Base-by-base conservation (phyloP, 2,329 filamentous ascomycete genomes). In the Colletotrichum orbiculare region DNA sequence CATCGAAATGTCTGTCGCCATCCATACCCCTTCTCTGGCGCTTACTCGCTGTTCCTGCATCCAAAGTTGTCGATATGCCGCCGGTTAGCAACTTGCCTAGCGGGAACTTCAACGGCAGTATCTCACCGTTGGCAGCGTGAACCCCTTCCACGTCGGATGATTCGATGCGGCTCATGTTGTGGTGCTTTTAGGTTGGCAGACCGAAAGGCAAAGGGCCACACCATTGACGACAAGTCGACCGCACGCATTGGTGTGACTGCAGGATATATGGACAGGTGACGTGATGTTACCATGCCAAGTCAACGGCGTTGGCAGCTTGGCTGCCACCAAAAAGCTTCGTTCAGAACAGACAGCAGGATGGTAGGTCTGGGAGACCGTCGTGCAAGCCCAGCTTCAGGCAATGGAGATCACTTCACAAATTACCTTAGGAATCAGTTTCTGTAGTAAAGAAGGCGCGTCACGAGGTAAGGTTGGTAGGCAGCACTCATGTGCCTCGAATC, bases 281-380 rank as follows among this genome's bases (percentile, higher is more conserved):
- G 57, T 12, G 45, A 15, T 17, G 11, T 25, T 25, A 25, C 25
- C 38, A 13, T 13, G 61, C 61, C 56, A 60, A 60, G 61, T 60
- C 25, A 25, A 25, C 25, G 25, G 61, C 54, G 57, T 50, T 35
- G 52, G 13, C 11, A 9, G 53, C 25, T 3, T 25, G 25, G 25
- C 33, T 43, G 39, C 45, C 38, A 39, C 15, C 12, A 17, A 52
- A 45, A 43, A 59, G 54, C 53, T 62, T 59, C 54, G 47, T 63
- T 42, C 60, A 42, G 60, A 63, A 53, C 38, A 58, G 47, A 59
- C 46, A 48, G 45, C 46, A 56, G 61, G 25, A 64, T 65, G 61
- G 56, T 13, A 9, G 38, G 56, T 64, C 61, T 60, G 60, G 61
- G 56, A 57, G 60, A 25, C 25, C 25, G 25, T 52, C 53, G 52